Conservation (phyloP, 116 monocot species). For the Thalassia testudinum region DNA sequence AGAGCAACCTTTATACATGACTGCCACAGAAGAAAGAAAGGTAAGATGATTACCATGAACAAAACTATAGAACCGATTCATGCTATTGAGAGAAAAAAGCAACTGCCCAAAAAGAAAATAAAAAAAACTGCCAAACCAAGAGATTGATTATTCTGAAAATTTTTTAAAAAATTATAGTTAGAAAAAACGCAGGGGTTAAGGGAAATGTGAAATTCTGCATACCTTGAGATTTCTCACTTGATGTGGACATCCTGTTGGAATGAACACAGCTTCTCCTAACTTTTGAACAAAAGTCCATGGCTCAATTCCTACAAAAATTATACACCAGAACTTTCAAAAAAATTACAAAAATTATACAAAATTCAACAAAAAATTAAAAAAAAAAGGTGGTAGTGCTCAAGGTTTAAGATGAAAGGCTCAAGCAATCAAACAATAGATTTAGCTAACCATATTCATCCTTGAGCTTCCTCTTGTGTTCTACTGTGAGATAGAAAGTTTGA, state of each 20-base stretch:
- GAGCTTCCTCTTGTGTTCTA: slow-evolving; percentile 67
- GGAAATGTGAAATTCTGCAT: neutral
- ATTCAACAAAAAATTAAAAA: too few relatives aligned
- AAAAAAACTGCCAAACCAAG: neutral
- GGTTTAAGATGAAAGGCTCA: too few relatives aligned
- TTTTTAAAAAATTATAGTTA: neutral
- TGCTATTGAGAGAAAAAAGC: neutral
- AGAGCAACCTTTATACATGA: slow-evolving; percentile 15
- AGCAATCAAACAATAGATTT: too few relatives aligned
- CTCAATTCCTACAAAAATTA: slow-evolving; percentile 8
- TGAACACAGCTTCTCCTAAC: slow-evolving; percentile 15
- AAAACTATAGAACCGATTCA: neutral
- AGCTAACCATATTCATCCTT: slow-evolving; percentile 80
- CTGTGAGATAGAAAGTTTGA: slow-evolving; percentile 68
- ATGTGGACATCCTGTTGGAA: slow-evolving; percentile 19
- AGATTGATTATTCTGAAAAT: neutral
- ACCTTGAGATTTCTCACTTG: slow-evolving; percentile 22
- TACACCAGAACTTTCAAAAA: too few relatives aligned
- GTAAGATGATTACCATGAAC: slow-evolving; percentile 1
- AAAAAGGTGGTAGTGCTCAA: too few relatives aligned
- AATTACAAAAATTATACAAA: too few relatives aligned
- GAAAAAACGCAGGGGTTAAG: neutral
- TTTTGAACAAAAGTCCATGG: slow-evolving; percentile 21
- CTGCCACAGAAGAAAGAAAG: slow-evolving; percentile 3
- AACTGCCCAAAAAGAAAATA: too few relatives aligned